phyloP scores from a whole-genome alignment of 495 filamentous ascomycete species.

The Lineolata rhizophorae region DNA sequence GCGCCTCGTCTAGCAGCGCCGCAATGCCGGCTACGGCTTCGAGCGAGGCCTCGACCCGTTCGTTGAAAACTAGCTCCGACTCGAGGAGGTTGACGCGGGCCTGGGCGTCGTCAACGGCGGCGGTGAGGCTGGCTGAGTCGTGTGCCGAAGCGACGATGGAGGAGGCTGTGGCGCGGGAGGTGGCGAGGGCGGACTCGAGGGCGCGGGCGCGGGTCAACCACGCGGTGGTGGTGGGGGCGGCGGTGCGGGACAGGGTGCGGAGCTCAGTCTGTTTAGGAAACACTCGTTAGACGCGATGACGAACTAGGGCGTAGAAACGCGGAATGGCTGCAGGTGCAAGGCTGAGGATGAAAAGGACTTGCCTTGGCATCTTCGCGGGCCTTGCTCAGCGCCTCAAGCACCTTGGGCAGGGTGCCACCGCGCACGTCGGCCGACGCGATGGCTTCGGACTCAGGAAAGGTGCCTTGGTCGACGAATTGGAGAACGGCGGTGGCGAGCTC shows the following conservation, averaged over 20 bases:
- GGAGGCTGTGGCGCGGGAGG: constrained; percentile 44
- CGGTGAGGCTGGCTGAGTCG: constrained; percentile 33
- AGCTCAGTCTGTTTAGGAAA: constrained; percentile 47
- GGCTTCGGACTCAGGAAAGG: constrained; percentile 52
- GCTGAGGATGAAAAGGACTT: too few relatives aligned
- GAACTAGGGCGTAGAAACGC: too few relatives aligned
- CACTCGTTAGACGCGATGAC: too few relatives aligned
- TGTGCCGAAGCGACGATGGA: constrained; percentile 55
- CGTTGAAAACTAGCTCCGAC: constrained; percentile 57
- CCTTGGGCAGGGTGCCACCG: constrained; percentile 31
- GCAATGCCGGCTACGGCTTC: constrained; percentile 33
- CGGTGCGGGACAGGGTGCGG: constrained; percentile 45
- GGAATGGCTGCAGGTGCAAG: too few relatives aligned
- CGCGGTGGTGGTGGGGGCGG: constrained; percentile 52
- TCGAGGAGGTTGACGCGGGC: constrained; percentile 48
- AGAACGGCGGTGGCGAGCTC: constrained; percentile 45
- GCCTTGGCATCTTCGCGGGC: constrained; percentile 54
- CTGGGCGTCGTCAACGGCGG: constrained; percentile 38
- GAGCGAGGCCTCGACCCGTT: constrained; percentile 38
- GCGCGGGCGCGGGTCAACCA: constrained; percentile 71
- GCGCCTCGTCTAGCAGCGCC: constrained; percentile 15
- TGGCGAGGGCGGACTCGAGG: constrained; percentile 61
- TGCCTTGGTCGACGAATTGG: constrained; percentile 43
- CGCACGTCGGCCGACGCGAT: constrained; percentile 40
- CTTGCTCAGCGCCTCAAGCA: constrained; percentile 39